Evolutionary conservation across 2,329 filamentous ascomycete genomes (phyloP).

Genomic region (Botrytis aclada): DNA sequence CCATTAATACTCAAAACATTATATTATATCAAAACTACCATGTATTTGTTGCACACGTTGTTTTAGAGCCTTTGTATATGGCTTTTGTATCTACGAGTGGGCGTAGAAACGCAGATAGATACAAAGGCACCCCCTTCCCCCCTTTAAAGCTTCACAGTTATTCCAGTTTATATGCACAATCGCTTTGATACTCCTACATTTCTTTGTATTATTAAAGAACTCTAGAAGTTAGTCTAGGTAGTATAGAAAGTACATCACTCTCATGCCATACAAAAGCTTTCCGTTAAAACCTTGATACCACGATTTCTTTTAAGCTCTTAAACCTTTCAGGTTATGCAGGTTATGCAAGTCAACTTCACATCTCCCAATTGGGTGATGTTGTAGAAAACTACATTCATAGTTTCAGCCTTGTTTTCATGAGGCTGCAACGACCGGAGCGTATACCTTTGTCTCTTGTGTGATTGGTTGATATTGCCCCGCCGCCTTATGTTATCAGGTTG

Average conservation of each 20-base stretch:
- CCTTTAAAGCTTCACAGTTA: not conserved
- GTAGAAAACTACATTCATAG: not conserved
- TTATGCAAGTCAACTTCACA: not conserved
- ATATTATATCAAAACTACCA: not conserved
- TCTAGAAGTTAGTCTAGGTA: not conserved
- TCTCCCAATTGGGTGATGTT: not conserved
- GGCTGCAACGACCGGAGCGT: not conserved
- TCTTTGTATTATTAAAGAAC: not conserved
- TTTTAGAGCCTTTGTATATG: not conserved
- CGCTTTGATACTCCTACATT: not conserved
- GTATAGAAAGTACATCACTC: not conserved
- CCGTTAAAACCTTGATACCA: not conserved
- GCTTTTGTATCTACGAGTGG: not conserved
- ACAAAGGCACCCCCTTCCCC: not conserved
- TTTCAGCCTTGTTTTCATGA: not conserved
- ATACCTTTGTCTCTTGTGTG: not conserved
- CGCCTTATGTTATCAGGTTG: slow-evolving; percentile 10
- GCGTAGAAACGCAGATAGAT: not conserved
- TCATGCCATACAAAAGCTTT: not conserved
- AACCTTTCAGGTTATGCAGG: no score
- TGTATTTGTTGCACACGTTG: not conserved
- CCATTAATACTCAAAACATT: not conserved
- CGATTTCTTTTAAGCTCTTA: not conserved
- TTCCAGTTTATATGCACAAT: rapidly evolving
- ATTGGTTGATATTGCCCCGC: slow-evolving; percentile 2